Evolutionary conservation across 1,284 basidiomycete species (phyloP), one percentile per base, ranked within the genome.

Genomic region (Malassezia globosa): DNA sequence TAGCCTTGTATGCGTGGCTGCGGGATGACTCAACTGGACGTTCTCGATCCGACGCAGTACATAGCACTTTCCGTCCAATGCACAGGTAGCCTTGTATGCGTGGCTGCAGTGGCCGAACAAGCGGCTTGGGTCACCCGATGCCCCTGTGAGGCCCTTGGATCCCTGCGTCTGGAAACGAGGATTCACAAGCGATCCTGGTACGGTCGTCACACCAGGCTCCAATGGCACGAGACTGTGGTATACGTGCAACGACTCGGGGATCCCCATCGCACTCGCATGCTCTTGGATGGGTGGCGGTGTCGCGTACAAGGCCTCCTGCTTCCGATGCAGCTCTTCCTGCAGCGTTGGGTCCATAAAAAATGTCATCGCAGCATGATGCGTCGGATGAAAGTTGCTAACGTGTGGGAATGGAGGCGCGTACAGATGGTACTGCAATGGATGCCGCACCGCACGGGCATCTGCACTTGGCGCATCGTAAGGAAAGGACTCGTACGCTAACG

Each of bases 221-320:
- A 96, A 76, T 0, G 85, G 85, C 2, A 84, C 79, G 8, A 95
- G 78, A 0, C 83, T 82, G 69, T 95, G 87, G 66, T 95, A 95
- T 1, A 86, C 87, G 64, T 90, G 86, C 7, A 94, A 73, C 63
- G 92, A 86, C 21, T 86, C 82, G 0, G 90, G 90, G 7, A 94
- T 76, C 18, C 79, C 78, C 23, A 10, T 14, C 7, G 80, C 75
- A 0, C 78, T 78, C 22, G 64, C 64, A 6, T 63, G 54, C 27
- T 63, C 64, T 8, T 6, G 6, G 6, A 11, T 8, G 7, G 61
- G 61, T 37, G 61, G 60, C 21, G 54, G 56, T 4, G 74, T 70
- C 1, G 76, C 75, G 49, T 80, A 80, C 26, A 80, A 78, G 6
- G 80, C 80, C 70, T 95, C 88, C 26, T 85, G 83, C 34, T 84